Evolutionary conservation across 768 basidiomycete species (phyloP).

Genomic region (Mycena indigotica): DNA sequence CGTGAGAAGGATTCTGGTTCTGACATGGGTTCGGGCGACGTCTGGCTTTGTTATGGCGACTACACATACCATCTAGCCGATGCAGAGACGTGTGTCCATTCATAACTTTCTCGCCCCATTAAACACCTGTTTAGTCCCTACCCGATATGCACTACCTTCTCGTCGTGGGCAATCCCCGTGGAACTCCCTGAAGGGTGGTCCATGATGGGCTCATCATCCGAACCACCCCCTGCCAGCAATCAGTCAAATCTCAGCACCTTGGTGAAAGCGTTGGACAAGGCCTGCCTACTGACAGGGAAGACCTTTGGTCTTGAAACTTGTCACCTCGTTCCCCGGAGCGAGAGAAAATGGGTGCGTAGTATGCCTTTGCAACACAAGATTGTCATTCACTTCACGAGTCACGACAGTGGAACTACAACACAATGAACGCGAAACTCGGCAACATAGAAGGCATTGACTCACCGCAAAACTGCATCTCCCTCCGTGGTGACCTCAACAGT

Average conservation of each 20-base stretch:
- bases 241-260: neutral
- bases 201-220: neutral
- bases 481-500: neutral
- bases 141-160: neutral
- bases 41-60: too few species aligned
- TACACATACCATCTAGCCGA: neutral
- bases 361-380: neutral
- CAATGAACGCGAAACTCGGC: neutral
- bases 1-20: neutral
- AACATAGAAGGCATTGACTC: neutral
- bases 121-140: neutral
- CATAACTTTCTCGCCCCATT: too few species aligned
- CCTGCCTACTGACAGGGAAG: neutral
- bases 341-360: neutral
- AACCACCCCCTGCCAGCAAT: neutral
- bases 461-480: neutral
- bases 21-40: neutral
- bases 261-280: neutral
- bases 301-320: neutral
- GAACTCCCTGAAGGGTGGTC: neutral
- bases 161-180: neutral
- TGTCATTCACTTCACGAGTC: neutral
- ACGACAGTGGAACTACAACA: neutral
- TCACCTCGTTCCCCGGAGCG: neutral
- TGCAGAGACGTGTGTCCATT: too few species aligned